Percentiles rank a stretch among this genome's conserved stretches.
phyloP scores from a whole-genome alignment of 768 basidiomycete species.

The Boletellus ananiceps region DNA sequence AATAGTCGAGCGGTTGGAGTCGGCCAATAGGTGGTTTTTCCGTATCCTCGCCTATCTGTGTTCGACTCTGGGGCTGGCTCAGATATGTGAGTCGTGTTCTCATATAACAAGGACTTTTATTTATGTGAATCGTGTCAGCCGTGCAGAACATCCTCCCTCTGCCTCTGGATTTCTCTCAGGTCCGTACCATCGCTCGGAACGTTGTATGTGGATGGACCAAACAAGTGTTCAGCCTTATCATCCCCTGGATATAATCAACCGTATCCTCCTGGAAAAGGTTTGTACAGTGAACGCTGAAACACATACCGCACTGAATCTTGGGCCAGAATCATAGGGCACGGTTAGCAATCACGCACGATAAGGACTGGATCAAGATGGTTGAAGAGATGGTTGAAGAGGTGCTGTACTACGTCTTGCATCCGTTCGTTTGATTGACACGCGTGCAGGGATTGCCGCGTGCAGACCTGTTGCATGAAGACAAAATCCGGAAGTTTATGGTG shows the following conservation, averaged over 20 bases:
- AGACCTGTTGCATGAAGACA: not conserved
- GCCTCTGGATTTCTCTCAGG: not conserved
- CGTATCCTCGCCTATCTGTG: too few species aligned
- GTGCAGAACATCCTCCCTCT: not conserved
- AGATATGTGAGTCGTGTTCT: not conserved
- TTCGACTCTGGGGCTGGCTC: not conserved
- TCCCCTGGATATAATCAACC: constrained; percentile 7
- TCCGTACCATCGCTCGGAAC: too few species aligned
- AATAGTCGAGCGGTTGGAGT: not conserved
- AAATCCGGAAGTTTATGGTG: not conserved
- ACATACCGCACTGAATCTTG: not conserved
- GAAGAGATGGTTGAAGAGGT: constrained; percentile 4
- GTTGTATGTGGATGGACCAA: too few species aligned
- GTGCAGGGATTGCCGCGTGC: not conserved
- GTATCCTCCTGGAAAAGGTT: constrained; percentile 6
- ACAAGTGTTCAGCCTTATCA: not conserved
- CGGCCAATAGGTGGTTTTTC: not conserved
- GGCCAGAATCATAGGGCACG: not conserved
- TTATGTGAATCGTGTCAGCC: not conserved
- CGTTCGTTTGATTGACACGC: not conserved
- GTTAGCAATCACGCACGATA: constrained; percentile 9
- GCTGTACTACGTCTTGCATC: too few species aligned
- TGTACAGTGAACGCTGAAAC: not conserved
- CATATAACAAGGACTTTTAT: too few species aligned
- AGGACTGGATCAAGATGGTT: constrained; percentile 9